Base-by-base conservation (phyloP, 164 flowering plant genomes). In the Nymphaea thermarum region DNA sequence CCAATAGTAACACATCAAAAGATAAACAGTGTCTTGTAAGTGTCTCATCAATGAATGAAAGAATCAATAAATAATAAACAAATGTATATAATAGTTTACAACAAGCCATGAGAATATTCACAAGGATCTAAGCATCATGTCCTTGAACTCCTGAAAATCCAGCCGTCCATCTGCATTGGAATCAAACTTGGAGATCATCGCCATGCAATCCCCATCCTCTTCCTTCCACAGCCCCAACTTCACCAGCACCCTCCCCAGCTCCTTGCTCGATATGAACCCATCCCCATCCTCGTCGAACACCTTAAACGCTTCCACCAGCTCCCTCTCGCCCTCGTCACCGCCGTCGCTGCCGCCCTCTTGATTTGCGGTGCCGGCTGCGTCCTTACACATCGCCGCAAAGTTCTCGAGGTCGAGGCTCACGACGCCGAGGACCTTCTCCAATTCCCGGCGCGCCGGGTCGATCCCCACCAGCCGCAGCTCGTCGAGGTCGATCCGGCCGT, bases 211-310 rank as follows among this genome's bases (percentile, higher is more conserved):
- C 0, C 72, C 42, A 6, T 66, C 44, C 7, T 59, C 62, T 63
- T 71, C 74, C 61, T 73, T 72, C 74, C 70, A 73, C 5, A 90
- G 44, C 11, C 82, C 96, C 14, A 90, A 71, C 68, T 79, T 83
- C 43, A 62, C 43, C 65, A 90, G 67, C 67, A 85, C 90, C 25
- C 67, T 75, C 63, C 79, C 67, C 42, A 90, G 79, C 82, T 90
- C 96, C 16, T 82, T 83, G 42, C 79, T 55, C 0, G 96, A 77
- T 16, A 90, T 86, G 81, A 82, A 81, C 6, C 96, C 96, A 65
- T 90, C 93, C 0, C 82, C 78, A 69, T 90, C 79, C 70, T 75
- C 14, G 66, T 90, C 96, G 60, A 86, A 90, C 67, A 90, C 96
- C 71, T 80, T 80, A 44, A 90, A 90, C 0, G 96, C 87, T 80